Base-by-base conservation (phyloP, 2,329 filamentous ascomycete species). In the Aureobasidium zeae region DNA sequence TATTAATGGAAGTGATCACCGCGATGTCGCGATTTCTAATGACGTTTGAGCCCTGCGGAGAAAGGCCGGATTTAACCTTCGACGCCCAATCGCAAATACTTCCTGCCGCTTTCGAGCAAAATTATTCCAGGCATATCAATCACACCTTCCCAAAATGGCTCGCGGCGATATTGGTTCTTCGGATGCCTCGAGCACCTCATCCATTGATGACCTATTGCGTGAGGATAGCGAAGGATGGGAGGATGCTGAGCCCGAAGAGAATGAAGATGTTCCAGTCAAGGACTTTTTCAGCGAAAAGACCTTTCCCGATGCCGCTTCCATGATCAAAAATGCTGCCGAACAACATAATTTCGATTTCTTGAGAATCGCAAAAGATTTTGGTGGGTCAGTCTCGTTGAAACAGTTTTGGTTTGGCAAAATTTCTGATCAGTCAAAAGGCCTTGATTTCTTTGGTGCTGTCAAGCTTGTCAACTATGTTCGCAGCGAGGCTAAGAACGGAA, bases 381-480 rank as follows among this genome's bases (percentile, higher is more conserved):
- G 65, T 68, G 52, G 31, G 59, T 56, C 31, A 13, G 38, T 37
- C 43, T 42, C 36, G 25, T n/a, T n/a, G n/a, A n/a, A n/a, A n/a
- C n/a, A n/a, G n/a, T n/a, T n/a, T n/a, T n/a, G n/a, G n/a, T n/a
- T n/a, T n/a, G n/a, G n/a, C n/a, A n/a, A n/a, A n/a, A n/a, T n/a
- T 10, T 37, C 15, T 19, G 3, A 25, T 8, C 31, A 16, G 26
- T 7, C n/a, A 8, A 25, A 20, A 68, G 66, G 53, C 26, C 57
- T 69, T 47, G 67, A 69, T 45, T 70, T 69, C 50, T 65, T 64
- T 45, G 53, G 51, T n/a, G 60, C 57, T 17, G 61, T 70, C 45
- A 68, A 66, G 48, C 55, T 69, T 10, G 57, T 73, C 49, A 74
- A 74, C 52, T 73, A 66, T 50, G 59, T 73, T 15, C 64, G 71